Evolutionary conservation across 176 grass and related monocot species (phyloP), one percentile per base, ranked within the genome.

Genomic region (Eremochloa ophiuroides): DNA sequence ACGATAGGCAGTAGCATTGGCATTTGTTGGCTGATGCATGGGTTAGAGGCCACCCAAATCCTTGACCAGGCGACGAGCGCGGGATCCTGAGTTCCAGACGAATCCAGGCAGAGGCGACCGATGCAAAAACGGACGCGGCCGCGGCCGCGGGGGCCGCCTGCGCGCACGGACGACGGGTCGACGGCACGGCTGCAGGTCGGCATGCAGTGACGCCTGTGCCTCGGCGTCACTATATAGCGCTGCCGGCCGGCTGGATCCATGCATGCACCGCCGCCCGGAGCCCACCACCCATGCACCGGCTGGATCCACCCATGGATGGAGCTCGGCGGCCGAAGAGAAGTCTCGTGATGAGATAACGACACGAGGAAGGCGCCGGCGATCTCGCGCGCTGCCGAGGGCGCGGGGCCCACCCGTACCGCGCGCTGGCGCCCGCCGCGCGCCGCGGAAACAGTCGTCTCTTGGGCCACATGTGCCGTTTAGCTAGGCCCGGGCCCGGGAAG

Each of bases 361-460:
- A n/a, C n/a, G n/a, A n/a, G n/a, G 69, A 15, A 47, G 63, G 28
- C 23, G 34, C 82, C 87, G 23, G 17, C 63, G 77, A 89, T 81
- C 82, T 71, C 5, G n/a, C n/a, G n/a, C n/a, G 43, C 27, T 76
- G 82, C 77, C 71, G 41, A 67, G 20, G 7, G 10, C 34, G 34
- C 64, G 72, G 55, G 82, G 77, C 64, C 77, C 82, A 81, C 0
- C 55, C 71, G 87, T 82, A 85, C 82, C 51, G 82, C 87, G 18
- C 55, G 39, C 15, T 4, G 26, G 20, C 72, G 48, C 39, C 16
- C 48, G 69, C 71, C 70, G n/a, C n/a, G n/a, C n/a, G 70, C 82
- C 63, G 77, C 63, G 38, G 20, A 39, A 67, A 74, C 28, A 80
- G 40, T 62, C 31, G 35, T 8, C 44, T 1, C 23, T 35, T 51